A percentile compares a stretch with the other conserved stretches of the same genome.
phyloP scores from a whole-genome alignment of 2,329 filamentous ascomycete species.

The Colletotrichum plurivorum region DNA sequence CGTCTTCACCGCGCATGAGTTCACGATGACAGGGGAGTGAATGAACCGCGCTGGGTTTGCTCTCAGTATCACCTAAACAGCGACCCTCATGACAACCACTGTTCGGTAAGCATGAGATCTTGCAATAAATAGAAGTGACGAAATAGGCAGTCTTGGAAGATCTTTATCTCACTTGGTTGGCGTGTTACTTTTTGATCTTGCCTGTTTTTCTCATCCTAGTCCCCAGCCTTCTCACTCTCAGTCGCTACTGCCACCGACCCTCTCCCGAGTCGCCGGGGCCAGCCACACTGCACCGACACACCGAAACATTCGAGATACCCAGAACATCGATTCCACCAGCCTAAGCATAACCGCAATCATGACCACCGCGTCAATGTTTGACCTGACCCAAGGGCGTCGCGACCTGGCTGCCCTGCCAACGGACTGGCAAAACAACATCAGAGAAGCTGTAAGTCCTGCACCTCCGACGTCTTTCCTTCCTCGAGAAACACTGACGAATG shows the following conservation, averaged over 20 bases:
- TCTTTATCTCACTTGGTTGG: background rate
- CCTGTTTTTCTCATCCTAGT: background rate
- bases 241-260: constrained; percentile 1
- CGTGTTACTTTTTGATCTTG: no score
- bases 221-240: constrained; percentile 5
- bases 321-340: constrained; percentile 3
- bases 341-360: constrained; percentile 15
- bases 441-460: constrained; percentile 36
- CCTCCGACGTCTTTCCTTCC: background rate
- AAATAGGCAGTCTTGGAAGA: no score
- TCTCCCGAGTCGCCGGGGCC: background rate
- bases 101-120: constrained; percentile 23
- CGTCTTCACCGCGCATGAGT: constrained; percentile 21
- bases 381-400: constrained; percentile 40
- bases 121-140: background rate
- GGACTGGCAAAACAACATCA: constrained; percentile 42
- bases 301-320: constrained; percentile 1
- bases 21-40: constrained; percentile 23
- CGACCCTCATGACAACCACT: background rate
- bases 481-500: background rate
- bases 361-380: constrained; percentile 39
- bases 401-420: constrained; percentile 37
- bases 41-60: constrained; percentile 20
- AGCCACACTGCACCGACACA: background rate
- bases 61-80: constrained; percentile 13